phyloP scores from a whole-genome alignment of 257 asterid genomes.

The Penstemon newberryi region DNA sequence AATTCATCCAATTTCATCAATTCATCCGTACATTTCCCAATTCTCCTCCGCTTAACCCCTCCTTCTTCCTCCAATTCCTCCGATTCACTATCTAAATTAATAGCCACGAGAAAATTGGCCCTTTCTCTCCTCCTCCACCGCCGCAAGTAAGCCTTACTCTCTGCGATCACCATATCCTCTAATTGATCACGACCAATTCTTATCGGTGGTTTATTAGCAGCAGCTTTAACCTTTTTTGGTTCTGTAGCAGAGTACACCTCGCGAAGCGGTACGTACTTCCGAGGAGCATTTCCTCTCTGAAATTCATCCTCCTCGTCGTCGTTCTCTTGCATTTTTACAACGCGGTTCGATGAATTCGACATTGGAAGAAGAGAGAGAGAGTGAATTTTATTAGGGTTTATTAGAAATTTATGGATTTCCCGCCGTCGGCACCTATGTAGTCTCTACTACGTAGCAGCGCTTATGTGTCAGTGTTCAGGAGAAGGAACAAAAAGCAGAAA shows the following conservation, averaged over 20 bases:
- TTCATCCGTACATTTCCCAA: conserved; percentile 40
- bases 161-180: not conserved
- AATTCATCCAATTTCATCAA: conserved; percentile 42
- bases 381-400: too few relatives aligned
- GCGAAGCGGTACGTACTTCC: conserved; percentile 71
- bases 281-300: conserved; percentile 30
- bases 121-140: conserved; percentile 44
- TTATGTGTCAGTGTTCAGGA: too few relatives aligned
- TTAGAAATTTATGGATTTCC: too few relatives aligned
- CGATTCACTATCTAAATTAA: conserved; percentile 20
- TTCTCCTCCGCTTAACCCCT: conserved; percentile 46
- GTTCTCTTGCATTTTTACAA: too few relatives aligned
- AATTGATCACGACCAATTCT: conserved; percentile 42
- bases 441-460: too few relatives aligned
- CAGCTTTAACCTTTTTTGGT: conserved; percentile 73
- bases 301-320: too few relatives aligned
- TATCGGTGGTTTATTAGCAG: conserved; percentile 44
- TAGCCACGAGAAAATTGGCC: conserved; percentile 27
- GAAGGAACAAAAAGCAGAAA: too few relatives aligned
- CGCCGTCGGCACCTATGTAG: too few relatives aligned
- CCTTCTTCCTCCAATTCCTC: conserved; percentile 35
- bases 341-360: too few relatives aligned
- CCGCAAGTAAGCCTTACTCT: conserved; percentile 50
- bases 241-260: conserved; percentile 96
- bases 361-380: too few relatives aligned